phyloP scores from a whole-genome alignment of 306 rosid genomes.

The Cucurbita argyrosperma region DNA sequence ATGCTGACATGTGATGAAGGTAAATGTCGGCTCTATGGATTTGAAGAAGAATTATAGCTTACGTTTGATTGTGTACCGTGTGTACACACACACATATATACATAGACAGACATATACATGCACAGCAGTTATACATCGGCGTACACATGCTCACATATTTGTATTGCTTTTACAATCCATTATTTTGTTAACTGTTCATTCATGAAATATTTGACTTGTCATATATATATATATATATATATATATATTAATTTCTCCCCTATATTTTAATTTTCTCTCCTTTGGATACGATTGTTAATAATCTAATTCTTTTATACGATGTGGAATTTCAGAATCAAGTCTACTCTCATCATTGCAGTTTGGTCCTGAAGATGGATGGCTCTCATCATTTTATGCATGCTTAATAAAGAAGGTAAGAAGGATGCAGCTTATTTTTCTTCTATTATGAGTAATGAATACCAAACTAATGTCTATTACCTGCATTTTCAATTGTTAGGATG shows the following conservation, averaged over 20 bases:
- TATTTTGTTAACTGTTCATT: neutral
- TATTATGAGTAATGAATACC: conserved; percentile 1
- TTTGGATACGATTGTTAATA: neutral
- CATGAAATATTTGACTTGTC: neutral
- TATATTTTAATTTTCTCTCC: neutral
- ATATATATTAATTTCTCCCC: neutral
- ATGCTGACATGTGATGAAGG: conserved; percentile 95
- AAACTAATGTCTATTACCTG: neutral
- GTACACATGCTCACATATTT: neutral
- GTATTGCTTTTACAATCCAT: neutral
- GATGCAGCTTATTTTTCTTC: conserved; percentile 8
- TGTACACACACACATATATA: neutral
- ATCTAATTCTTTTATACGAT: conserved; percentile 5
- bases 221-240: neutral
- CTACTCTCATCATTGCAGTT: conserved; percentile 74
- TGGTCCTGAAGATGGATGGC: conserved; percentile 92
- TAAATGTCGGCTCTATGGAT: neutral
- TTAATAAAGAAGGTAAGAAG: conserved; percentile 65
- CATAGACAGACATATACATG: neutral
- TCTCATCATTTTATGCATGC: conserved; percentile 80
- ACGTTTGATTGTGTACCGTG: neutral
- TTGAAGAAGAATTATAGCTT: neutral
- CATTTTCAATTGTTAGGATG: neutral
- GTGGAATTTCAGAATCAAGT: conserved; percentile 48
- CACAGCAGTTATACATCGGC: neutral